Percentiles rank a stretch among this genome's conserved stretches.
Evolutionary conservation across 2,329 filamentous ascomycete species (phyloP).

Genomic region (Diaporthe sp.): DNA sequence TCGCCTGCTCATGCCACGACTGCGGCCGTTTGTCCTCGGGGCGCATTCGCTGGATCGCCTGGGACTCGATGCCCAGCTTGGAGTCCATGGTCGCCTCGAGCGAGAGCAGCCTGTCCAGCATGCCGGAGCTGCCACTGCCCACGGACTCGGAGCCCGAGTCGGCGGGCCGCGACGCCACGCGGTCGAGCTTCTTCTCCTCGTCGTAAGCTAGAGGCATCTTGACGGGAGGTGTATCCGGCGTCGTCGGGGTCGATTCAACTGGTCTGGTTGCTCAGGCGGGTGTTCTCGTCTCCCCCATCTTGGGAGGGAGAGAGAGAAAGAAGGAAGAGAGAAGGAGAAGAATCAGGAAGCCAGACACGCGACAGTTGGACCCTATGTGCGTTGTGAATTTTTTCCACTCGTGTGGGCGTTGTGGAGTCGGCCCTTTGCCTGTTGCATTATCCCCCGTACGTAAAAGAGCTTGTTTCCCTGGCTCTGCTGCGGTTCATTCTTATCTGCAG

Average conservation of each 20-base stretch:
- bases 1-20: conserved; percentile 55
- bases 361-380: conserved; percentile 11
- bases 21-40: conserved; percentile 55
- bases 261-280: conserved; percentile 8
- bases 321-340: not conserved
- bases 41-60: conserved; percentile 58
- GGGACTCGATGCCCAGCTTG: conserved; percentile 61
- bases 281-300: conserved; percentile 25
- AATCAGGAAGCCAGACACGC: conserved; percentile 9
- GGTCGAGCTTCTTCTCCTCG: conserved; percentile 31
- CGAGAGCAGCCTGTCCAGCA: conserved; percentile 52
- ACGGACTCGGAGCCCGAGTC: conserved; percentile 20
- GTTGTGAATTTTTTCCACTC: conserved; percentile 26
- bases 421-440: conserved; percentile 10
- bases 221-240: conserved; percentile 2
- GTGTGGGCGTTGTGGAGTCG: conserved; percentile 22
- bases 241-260: not conserved
- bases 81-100: conserved; percentile 58
- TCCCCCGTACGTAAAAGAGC: conserved; percentile 27
- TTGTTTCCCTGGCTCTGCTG: conserved; percentile 10
- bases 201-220: conserved; percentile 18
- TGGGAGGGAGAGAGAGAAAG: conserved; percentile 12
- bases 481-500: conserved; percentile 9
- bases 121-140: conserved; percentile 35
- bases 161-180: conserved; percentile 9